These are phyloP conservation scores for Saturnispora kantuleensis DNA, from an alignment of 805 yeast species.

Conservation along the genomic window DNA sequence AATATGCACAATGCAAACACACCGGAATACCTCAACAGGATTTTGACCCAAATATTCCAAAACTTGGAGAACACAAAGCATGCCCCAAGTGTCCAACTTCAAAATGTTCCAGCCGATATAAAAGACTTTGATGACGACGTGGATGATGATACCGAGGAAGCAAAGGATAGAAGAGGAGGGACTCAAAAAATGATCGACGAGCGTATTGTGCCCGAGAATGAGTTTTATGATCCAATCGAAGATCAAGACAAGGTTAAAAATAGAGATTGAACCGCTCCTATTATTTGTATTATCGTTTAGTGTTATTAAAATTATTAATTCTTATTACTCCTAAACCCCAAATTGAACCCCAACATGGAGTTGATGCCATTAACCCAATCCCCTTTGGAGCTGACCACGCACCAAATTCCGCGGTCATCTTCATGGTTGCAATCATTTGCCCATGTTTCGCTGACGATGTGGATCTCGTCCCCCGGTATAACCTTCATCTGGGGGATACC, in stretches of 20 bases:
- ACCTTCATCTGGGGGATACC: conserved; percentile 70
- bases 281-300: not conserved
- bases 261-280: not conserved
- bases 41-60: conserved; percentile 62
- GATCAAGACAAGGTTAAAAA: conserved; percentile 26
- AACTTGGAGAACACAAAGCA: conserved; percentile 85
- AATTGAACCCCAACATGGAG: conserved; percentile 80
- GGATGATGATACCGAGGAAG: conserved; percentile 70
- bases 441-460: conserved; percentile 56
- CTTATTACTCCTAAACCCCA: conserved; percentile 46
- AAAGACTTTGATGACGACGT: conserved; percentile 73
- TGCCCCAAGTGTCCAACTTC: conserved; percentile 96
- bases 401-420: conserved; percentile 59
- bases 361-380: conserved; percentile 93
- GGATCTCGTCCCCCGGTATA: conserved; percentile 69
- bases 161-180: conserved; percentile 87
- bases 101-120: conserved; percentile 78
- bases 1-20: conserved; percentile 96
- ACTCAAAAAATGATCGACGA: conserved; percentile 77
- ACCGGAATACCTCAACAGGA: conserved; percentile 82
- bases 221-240: conserved; percentile 63
- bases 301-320: not conserved
- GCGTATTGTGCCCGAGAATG: conserved; percentile 59
- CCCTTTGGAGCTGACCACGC: conserved; percentile 70
- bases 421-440: conserved; percentile 31